Base-by-base conservation (phyloP, 257 asterid genomes). In the Anisodus acutangulus region DNA sequence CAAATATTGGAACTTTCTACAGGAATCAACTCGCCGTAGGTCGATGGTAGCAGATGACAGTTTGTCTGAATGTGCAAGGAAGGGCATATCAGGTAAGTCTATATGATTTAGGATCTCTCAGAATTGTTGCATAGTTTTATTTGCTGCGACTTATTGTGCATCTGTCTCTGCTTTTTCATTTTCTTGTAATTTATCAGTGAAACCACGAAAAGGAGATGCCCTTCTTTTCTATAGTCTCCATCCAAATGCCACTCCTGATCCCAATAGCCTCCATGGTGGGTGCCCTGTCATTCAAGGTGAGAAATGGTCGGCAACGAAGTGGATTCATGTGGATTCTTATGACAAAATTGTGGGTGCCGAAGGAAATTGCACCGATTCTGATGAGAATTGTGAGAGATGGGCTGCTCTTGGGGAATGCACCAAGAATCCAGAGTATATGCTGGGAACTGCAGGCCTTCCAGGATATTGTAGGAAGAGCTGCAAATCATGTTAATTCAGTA, bases 251-350 rank as follows among this genome's bases (percentile, higher is more conserved):
- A 83, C 88, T 78, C 95, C 98, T 64, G 99, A 96, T 87, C 88
- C 97, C 6, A 19, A 60, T 45, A 93, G 98, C 84, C 95, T 94
- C 53, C 99, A 94, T 62, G 99, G 94, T 19, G 98, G 99, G 12
- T 94, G 98, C 90, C 98, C 98, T 0, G 99, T 96, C 86, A 91
- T 92, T 9, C 91, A 92, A 87, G 99, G 98, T 35, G 98, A 94
- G 91, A 96, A 96, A 86, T 96, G 99, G 99, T 96, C 99, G 0
- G 99, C 99, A 0, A 96, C 99, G 49, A 96, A 96, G 88, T 96
- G 99, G 99, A 93, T 96, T 82, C 99, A 93, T 59, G 98, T 96
- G 12, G 94, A 92, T 85, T 90, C 92, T 57, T 96, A 94, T 47
- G 97, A 93, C 89, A 91, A 86, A 91, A 79, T 87, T 19, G 71